Evolutionary conservation across 2,329 filamentous ascomycete species (phyloP).

Genomic region (Niveomyces coronatus): DNA sequence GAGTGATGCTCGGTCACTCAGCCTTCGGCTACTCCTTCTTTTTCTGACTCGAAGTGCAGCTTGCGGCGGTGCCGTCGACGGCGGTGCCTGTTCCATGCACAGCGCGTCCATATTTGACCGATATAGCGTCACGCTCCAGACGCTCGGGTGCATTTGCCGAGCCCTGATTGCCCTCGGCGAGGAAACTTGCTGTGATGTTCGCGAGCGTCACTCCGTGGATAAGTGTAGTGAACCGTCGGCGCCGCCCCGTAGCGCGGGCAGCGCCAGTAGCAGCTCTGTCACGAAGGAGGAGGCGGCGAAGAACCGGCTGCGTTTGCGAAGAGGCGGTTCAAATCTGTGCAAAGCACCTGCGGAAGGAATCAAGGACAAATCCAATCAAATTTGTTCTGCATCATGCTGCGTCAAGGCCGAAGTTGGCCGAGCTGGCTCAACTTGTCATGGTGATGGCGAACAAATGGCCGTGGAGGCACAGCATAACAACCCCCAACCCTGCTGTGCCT

Average conservation of each 20-base stretch:
- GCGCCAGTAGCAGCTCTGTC: no score
- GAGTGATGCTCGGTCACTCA: constrained; percentile 7
- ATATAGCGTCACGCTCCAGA: constrained; percentile 33
- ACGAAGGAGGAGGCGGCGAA: no score
- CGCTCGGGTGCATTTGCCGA: constrained; percentile 44
- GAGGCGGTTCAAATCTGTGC: no score
- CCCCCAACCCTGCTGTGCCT: background rate
- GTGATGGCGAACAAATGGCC: no score
- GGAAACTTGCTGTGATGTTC: constrained; percentile 36
- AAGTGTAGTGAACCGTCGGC: constrained; percentile 11
- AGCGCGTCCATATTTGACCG: constrained; percentile 21
- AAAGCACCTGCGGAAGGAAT: no score
- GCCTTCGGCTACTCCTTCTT: constrained; percentile 5
- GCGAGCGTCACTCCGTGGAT: constrained; percentile 14
- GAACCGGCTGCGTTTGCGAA: no score
- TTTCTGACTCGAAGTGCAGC: background rate
- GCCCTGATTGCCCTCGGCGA: constrained; percentile 39
- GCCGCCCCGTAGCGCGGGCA: no score
- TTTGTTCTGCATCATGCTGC: no score
- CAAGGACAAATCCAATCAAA: no score
- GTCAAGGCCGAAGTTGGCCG: no score
- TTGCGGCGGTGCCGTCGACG: constrained; percentile 13
- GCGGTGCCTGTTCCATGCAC: constrained; percentile 29
- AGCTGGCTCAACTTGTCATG: no score
- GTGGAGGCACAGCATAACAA: no score